Percentiles rank a stretch among this genome's conserved stretches.
Evolutionary conservation across 495 filamentous ascomycete genomes (phyloP).

Genomic region (Aspergillus sparsus): DNA sequence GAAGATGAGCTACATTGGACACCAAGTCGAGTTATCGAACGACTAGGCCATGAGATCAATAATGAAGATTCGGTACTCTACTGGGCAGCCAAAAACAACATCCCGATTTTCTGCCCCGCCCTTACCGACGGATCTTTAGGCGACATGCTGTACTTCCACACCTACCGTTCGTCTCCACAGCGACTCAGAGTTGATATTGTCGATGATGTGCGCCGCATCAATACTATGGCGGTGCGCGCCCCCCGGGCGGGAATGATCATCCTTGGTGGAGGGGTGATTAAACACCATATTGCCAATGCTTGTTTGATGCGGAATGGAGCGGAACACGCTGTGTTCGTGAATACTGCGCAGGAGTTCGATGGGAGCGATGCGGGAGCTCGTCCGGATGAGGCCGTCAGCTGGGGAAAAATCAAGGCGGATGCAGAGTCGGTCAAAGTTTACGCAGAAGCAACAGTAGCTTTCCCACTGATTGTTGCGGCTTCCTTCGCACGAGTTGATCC

Average conservation of each 20-base stretch:
- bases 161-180: constrained; percentile 77
- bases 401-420: constrained; percentile 94
- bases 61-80: constrained; percentile 85
- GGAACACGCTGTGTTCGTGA: constrained; percentile 94
- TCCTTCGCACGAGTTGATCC: constrained; percentile 67
- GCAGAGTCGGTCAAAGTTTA: constrained; percentile 92
- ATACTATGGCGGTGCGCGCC: constrained; percentile 82
- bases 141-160: constrained; percentile 98
- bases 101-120: constrained; percentile 95
- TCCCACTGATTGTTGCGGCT: constrained; percentile 91
- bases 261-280: constrained; percentile 87
- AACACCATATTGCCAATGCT: constrained; percentile 97
- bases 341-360: constrained; percentile 95
- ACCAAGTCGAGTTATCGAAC: constrained; percentile 79
- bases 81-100: constrained; percentile 92
- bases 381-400: constrained; percentile 95
- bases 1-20: constrained; percentile 84
- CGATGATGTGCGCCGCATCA: constrained; percentile 84
- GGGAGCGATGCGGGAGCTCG: constrained; percentile 94
- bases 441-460: constrained; percentile 86
- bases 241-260: constrained; percentile 90
- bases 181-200: constrained; percentile 85
- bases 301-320: constrained; percentile 96
- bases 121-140: constrained; percentile 92
- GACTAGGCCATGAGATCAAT: constrained; percentile 89